phyloP scores from a whole-genome alignment of 257 asterid species.

The Nicotiana noctiflora region DNA sequence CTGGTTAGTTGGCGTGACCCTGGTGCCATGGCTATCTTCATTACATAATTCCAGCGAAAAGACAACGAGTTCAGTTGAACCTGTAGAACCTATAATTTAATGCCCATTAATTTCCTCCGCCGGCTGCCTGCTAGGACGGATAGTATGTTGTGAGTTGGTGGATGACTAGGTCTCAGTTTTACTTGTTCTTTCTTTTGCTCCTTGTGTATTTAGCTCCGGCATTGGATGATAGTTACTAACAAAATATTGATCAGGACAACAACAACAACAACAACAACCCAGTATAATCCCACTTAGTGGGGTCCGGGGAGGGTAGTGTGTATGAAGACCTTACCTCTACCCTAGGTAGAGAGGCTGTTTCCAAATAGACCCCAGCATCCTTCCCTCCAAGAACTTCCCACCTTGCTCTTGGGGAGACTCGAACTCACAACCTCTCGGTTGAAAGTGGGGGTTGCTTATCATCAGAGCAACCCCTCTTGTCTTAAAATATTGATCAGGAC shows the following conservation, averaged over 20 bases:
- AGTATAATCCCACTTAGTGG: too few species aligned
- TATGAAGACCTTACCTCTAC: too few species aligned
- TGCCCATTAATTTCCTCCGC: neutral
- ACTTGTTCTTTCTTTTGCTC: neutral
- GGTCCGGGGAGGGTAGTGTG: too few species aligned
- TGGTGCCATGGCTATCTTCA: neutral
- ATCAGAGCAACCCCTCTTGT: too few species aligned
- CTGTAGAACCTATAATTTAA: neutral
- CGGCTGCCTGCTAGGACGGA: constrained; percentile 25
- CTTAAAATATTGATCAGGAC: neutral
- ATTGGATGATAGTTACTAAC: neutral
- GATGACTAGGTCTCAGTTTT: neutral
- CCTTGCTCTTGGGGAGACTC: too few species aligned
- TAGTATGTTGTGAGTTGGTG: neutral
- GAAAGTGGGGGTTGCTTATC: too few species aligned
- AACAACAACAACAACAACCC: too few species aligned
- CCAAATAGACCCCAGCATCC: too few species aligned
- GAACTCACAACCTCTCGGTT: too few species aligned
- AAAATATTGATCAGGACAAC: neutral
- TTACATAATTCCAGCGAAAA: neutral
- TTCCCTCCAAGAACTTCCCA: too few species aligned
- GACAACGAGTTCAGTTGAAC: neutral
- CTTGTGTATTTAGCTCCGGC: neutral
- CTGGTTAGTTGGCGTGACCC: neutral
- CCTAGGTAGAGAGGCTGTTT: too few species aligned